phyloP scores from a whole-genome alignment of 202 grass and related monocot genomes.

The Carex sylvatica region DNA sequence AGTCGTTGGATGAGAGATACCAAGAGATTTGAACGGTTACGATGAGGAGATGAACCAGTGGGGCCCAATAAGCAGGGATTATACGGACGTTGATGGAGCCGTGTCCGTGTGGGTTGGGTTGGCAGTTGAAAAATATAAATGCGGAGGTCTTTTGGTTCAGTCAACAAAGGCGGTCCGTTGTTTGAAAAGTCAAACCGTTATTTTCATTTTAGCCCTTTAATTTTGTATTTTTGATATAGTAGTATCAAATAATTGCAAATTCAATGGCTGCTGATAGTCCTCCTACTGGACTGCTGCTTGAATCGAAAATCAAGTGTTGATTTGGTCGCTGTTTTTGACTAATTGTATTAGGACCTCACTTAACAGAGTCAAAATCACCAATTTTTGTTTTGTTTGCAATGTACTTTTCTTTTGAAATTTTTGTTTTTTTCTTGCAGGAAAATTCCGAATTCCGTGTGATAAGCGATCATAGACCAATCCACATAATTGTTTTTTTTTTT shows the following conservation, averaged over 20 bases:
- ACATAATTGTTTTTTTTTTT: no score
- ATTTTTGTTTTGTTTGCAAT: neutral
- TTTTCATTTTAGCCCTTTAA: neutral
- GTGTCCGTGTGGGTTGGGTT: neutral
- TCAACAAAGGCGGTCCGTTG: conserved; percentile 10
- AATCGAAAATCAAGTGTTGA: neutral
- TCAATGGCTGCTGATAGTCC: neutral
- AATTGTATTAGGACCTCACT: neutral
- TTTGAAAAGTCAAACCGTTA: neutral
- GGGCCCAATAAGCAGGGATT: neutral
- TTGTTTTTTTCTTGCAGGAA: neutral
- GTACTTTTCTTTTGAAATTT: neutral
- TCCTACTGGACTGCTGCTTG: neutral
- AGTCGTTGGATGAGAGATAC: conserved; percentile 3
- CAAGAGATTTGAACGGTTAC: neutral
- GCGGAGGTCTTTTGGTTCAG: neutral
- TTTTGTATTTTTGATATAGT: neutral
- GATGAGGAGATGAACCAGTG: neutral
- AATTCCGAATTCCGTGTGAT: neutral
- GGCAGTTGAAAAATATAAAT: neutral
- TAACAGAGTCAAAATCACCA: neutral
- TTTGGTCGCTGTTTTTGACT: neutral
- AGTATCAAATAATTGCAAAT: neutral
- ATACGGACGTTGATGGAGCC: neutral
- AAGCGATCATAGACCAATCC: neutral